Conservation (phyloP, 768 basidiomycete species). For the Coprinopsis sp. region DNA sequence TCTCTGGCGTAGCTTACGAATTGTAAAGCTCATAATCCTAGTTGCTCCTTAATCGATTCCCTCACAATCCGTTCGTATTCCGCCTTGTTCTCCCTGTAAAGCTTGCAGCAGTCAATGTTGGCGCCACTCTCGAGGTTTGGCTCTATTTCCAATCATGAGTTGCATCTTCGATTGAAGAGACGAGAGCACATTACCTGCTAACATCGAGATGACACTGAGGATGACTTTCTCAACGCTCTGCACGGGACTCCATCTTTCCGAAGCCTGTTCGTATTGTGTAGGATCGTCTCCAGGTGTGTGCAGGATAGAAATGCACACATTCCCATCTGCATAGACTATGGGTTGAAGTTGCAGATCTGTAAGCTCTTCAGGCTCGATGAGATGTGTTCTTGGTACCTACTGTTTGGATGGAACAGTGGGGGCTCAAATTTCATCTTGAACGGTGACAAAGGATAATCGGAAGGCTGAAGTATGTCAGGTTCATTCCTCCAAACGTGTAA, state of each 20-base stretch:
- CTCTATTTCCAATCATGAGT: constrained; percentile 40
- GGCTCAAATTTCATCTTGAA: constrained; percentile 99
- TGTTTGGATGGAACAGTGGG: constrained; percentile 95
- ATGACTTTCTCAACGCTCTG: constrained; percentile 98
- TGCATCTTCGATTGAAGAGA: not conserved
- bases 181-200: constrained; percentile 60
- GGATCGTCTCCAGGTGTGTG: constrained; percentile 93
- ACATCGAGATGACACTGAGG: constrained; percentile 93
- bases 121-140: constrained; percentile 97
- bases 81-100: constrained; percentile 83
- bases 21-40: constrained; percentile 47
- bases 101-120: constrained; percentile 95
- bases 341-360: constrained; percentile 4
- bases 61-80: constrained; percentile 89
- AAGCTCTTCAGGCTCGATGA: not conserved
- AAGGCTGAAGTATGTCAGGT: constrained; percentile 45
- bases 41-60: constrained; percentile 77
- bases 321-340: constrained; percentile 92
- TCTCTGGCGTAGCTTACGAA: not conserved
- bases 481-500: constrained; percentile 8
- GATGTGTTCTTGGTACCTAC: constrained; percentile 42
- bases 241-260: constrained; percentile 98
- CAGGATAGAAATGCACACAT: constrained; percentile 96
- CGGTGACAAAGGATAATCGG: constrained; percentile 94
- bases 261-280: constrained; percentile 90